Conservation (phyloP, 2,329 filamentous ascomycete species). For the Phialophora macrospora region DNA sequence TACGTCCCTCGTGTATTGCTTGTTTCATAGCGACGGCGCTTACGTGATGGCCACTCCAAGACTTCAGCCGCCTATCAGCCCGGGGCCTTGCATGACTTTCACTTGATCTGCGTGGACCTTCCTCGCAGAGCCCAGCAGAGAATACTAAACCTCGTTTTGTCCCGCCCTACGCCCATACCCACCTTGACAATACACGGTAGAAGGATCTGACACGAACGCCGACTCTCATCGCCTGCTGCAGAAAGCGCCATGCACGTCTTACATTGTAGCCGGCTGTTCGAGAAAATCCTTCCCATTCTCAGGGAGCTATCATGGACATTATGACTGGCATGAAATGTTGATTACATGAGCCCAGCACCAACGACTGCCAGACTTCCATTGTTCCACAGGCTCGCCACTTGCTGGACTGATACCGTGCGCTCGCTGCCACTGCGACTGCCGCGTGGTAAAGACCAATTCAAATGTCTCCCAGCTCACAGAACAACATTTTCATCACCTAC, state of each 20-base stretch:
- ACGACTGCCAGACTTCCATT: not conserved
- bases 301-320: not conserved
- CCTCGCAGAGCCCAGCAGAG: too few relatives aligned
- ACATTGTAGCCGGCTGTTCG: not conserved
- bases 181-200: not conserved
- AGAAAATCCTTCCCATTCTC: not conserved
- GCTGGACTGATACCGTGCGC: not conserved
- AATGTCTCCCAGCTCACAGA: constrained; percentile 20
- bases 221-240: not conserved
- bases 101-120: too few relatives aligned
- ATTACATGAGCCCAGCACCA: not conserved
- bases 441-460: not conserved
- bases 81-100: not conserved
- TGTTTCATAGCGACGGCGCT: not conserved
- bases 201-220: not conserved
- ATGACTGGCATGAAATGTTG: not conserved
- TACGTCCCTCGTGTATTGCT: too few relatives aligned
- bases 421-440: not conserved
- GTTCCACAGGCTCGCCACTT: not conserved
- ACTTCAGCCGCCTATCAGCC: too few relatives aligned
- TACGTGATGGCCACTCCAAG: not conserved
- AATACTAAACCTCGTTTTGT: too few relatives aligned
- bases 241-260: not conserved
- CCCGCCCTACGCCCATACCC: not conserved
- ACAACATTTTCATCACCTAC: constrained; percentile 34